Conservation (phyloP, 768 basidiomycete genomes). For the Macrocybe gigantea region DNA sequence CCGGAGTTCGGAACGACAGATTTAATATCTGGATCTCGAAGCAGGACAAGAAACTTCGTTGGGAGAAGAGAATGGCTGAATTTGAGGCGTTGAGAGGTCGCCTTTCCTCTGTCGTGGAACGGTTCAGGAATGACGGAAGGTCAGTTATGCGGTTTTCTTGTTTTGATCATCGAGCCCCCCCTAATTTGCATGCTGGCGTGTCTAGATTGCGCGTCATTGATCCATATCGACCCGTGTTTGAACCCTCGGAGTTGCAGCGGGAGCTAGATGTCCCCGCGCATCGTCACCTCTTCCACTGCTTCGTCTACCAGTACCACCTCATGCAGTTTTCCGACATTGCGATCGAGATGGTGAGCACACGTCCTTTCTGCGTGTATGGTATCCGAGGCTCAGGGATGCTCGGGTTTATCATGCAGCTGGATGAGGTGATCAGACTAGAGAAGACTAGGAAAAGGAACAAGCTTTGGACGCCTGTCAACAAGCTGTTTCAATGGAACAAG, state of each 20-base stretch:
- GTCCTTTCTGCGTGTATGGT: not conserved
- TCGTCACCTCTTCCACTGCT: slow-evolving; percentile 68
- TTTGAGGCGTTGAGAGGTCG: slow-evolving; percentile 30
- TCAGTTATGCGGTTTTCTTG: slow-evolving; percentile 16
- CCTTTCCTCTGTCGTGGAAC: slow-evolving; percentile 31
- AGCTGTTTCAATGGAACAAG: slow-evolving; percentile 34
- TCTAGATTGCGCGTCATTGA: slow-evolving; percentile 46
- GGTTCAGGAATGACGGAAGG: slow-evolving; percentile 49
- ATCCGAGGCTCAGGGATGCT: not conserved
- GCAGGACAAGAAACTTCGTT: slow-evolving; percentile 21
- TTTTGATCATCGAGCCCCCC: not conserved
- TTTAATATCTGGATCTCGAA: slow-evolving; percentile 29
- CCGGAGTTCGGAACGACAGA: slow-evolving; percentile 25
- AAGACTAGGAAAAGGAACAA: slow-evolving; percentile 29
- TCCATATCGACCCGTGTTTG: slow-evolving; percentile 52
- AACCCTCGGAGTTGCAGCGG: slow-evolving; percentile 17
- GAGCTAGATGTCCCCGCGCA: slow-evolving; percentile 50
- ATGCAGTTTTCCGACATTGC: slow-evolving; percentile 32
- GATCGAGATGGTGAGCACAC: slow-evolving; percentile 32
- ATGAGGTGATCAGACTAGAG: slow-evolving; percentile 53
- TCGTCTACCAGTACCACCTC: slow-evolving; percentile 61
- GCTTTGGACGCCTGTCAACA: slow-evolving; percentile 54
- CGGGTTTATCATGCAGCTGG: slow-evolving; percentile 38
- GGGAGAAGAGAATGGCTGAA: slow-evolving; percentile 28
- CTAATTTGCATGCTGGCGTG: not conserved